These are phyloP conservation scores for Eucalyptus rudis DNA, from an alignment of 345 rosid genomes.

Conservation along the genomic window DNA sequence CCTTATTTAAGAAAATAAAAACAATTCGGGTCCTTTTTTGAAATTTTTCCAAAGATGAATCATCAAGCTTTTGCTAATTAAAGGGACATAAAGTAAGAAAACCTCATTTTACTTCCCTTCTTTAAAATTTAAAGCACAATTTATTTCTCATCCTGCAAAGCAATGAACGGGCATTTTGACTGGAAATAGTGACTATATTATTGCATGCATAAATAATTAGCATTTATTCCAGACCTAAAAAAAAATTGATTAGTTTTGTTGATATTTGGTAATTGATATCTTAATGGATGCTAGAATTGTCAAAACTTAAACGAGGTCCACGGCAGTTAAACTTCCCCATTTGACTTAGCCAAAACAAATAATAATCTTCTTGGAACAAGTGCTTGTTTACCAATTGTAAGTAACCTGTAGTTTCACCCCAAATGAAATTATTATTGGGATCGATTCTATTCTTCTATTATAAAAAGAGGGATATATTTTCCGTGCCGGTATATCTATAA, in stretches of 20 bases:
- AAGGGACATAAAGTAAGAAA: not conserved
- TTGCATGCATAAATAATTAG: not conserved
- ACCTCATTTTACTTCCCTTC: not conserved
- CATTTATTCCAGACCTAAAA: not conserved
- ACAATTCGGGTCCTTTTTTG: accelerated
- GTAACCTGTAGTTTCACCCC: not conserved
- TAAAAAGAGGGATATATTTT: not conserved
- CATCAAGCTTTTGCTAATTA: not conserved
- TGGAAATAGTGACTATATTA: not conserved
- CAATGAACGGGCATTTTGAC: not conserved
- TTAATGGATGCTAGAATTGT: not conserved
- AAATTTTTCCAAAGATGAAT: not conserved
- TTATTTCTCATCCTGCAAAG: not conserved
- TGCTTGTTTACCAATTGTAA: not conserved
- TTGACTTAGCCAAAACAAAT: not conserved
- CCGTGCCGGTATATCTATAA: not conserved
- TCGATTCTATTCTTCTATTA: not conserved
- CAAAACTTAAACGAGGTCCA: not conserved
- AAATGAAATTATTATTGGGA: not conserved
- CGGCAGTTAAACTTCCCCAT: not conserved
- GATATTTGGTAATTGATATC: not conserved
- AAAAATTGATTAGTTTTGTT: not conserved
- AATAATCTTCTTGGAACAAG: not conserved
- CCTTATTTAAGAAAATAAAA: too few relatives aligned
- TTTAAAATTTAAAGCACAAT: not conserved